Conservation (phyloP, 75 land plant genomes). For the Selaginella tamariscina region DNA sequence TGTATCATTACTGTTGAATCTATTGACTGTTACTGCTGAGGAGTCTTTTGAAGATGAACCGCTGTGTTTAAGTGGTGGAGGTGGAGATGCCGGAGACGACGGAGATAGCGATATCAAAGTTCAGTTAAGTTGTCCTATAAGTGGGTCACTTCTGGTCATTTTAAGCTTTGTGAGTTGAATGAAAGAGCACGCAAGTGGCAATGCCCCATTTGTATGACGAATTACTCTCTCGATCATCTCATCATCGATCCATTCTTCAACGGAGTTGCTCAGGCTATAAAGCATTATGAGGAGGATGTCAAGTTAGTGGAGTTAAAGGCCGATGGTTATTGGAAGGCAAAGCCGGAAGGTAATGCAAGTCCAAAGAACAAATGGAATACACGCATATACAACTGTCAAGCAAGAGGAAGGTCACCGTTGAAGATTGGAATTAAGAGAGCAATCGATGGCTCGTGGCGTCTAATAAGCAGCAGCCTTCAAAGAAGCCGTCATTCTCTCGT, state of each 20-base stretch:
- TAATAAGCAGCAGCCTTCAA: too few relatives aligned
- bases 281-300: conserved; percentile 68
- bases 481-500: conserved; percentile 21
- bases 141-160: conserved; percentile 15
- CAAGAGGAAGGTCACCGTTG: conserved; percentile 35
- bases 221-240: conserved; percentile 61
- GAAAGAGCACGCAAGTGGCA: conserved; percentile 99
- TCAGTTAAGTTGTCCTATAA: conserved; percentile 90
- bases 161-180: conserved; percentile 65
- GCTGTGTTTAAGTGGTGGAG: conserved; percentile 12
- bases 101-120: conserved; percentile 88
- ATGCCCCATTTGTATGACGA: conserved; percentile 84
- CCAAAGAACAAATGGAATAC: conserved; percentile 25
- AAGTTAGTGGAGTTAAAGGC: conserved; percentile 85
- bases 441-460: conserved; percentile 55
- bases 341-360: conserved; percentile 37
- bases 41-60: conserved; percentile 83
- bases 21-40: conserved; percentile 57
- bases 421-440: conserved; percentile 64
- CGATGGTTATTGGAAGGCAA: conserved; percentile 89
- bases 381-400: conserved; percentile 6
- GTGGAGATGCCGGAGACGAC: conserved; percentile 53
- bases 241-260: conserved; percentile 92
- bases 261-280: conserved; percentile 45
- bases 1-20: conserved; percentile 58